Conservation (phyloP, 768 basidiomycete genomes). For the Stropharia rugosoannulata region DNA sequence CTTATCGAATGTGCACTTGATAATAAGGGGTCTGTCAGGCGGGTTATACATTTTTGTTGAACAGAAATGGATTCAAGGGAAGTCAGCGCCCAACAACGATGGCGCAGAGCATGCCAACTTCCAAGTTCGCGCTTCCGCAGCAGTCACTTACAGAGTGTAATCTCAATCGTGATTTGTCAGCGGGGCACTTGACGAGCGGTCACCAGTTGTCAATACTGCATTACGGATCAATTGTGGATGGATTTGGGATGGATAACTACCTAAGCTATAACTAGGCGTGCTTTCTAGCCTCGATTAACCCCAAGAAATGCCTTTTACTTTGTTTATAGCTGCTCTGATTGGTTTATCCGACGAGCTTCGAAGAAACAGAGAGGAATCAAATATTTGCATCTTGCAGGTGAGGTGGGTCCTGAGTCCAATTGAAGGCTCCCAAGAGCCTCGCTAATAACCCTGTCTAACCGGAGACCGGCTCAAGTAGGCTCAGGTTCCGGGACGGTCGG, state of each 20-base stretch:
- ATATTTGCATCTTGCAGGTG: too few species aligned
- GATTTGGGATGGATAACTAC: background rate
- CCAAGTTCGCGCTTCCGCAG: slow-evolving; percentile 6
- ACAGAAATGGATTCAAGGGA: background rate
- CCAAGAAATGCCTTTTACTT: too few species aligned
- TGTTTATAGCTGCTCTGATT: too few species aligned
- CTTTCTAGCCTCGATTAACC: too few species aligned
- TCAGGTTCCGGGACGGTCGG: too few species aligned
- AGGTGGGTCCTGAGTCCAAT: too few species aligned
- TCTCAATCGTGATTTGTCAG: slow-evolving; percentile 2
- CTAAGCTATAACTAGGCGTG: too few species aligned
- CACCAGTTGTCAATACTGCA: background rate
- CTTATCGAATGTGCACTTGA: slow-evolving; percentile 81
- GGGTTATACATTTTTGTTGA: slow-evolving; percentile 34
- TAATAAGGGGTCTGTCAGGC: slow-evolving; percentile 76
- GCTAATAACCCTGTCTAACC: too few species aligned
- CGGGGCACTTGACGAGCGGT: background rate
- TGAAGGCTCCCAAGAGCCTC: too few species aligned
- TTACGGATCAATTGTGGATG: background rate
- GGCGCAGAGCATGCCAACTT: background rate
- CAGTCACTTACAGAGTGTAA: background rate
- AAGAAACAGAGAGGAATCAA: too few species aligned
- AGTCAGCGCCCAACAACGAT: slow-evolving; percentile 1
- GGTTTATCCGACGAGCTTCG: too few species aligned
- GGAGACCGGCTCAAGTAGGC: too few species aligned